Evolutionary conservation across 2,329 filamentous ascomycete species (phyloP).

Genomic region (Fonsecaea nubica): DNA sequence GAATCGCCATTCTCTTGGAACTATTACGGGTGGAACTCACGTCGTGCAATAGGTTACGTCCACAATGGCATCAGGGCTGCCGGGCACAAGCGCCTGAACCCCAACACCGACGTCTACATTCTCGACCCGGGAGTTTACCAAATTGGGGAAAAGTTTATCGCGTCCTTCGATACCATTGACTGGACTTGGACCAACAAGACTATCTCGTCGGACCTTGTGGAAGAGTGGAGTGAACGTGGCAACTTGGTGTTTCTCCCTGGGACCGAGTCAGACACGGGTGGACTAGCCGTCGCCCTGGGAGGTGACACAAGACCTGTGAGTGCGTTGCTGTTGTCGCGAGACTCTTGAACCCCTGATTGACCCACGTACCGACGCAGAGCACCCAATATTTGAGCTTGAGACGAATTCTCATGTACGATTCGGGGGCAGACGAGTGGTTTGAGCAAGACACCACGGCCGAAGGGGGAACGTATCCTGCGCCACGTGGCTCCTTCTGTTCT

Average conservation of each 20-base stretch:
- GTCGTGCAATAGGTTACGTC: not conserved
- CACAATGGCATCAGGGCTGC: not conserved
- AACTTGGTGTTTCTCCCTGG: not conserved
- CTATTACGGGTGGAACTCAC: conserved; percentile 1
- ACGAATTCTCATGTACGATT: not conserved
- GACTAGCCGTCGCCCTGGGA: not conserved
- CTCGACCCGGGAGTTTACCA: not conserved
- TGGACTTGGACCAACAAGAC: conserved; percentile 5
- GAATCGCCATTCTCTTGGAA: not conserved
- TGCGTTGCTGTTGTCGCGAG: not conserved
- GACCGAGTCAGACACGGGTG: not conserved
- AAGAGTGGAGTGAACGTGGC: not conserved
- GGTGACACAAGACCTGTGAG: conserved; percentile 3
- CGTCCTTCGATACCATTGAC: not conserved
- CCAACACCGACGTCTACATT: not conserved
- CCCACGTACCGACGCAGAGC: not conserved
- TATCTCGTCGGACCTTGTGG: not conserved
- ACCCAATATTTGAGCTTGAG: conserved; percentile 4
- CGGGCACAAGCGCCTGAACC: not conserved
- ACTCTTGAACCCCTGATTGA: not conserved
- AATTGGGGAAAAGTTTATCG: not conserved
- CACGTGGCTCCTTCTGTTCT: not conserved
- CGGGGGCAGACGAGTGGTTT: conserved; percentile 3
- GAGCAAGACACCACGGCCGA: conserved; percentile 1
- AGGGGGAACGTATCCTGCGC: not conserved